Conservation (phyloP, 164 flowering plant genomes). For the Cinnamomum chago region DNA sequence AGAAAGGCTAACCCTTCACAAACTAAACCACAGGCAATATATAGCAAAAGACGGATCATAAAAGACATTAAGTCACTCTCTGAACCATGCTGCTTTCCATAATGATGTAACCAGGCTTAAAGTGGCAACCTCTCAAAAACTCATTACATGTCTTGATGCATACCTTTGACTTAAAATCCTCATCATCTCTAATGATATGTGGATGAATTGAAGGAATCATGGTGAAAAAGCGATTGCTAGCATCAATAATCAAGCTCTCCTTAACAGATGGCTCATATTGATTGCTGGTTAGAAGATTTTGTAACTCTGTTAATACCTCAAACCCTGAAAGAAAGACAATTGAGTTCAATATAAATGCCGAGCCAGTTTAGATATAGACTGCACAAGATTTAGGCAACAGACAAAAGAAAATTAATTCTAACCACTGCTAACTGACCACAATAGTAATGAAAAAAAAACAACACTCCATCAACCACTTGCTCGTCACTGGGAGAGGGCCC, state of each 20-base stretch:
- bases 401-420: neutral
- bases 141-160: neutral
- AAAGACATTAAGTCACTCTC: neutral
- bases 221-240: constrained; percentile 92
- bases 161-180: constrained; percentile 89
- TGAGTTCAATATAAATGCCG: neutral
- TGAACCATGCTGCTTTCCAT: neutral
- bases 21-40: too few relatives aligned
- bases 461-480: neutral
- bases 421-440: neutral
- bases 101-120: too few relatives aligned
- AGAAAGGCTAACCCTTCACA: too few relatives aligned
- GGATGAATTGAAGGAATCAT: constrained; percentile 96
- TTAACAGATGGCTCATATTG: constrained; percentile 42
- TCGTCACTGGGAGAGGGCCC: neutral
- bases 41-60: neutral
- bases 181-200: constrained; percentile 77
- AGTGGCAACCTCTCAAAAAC: neutral
- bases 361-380: neutral
- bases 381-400: neutral
- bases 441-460: neutral
- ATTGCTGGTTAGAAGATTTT: constrained; percentile 50
- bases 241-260: constrained; percentile 79
- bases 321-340: constrained; percentile 51
- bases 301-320: constrained; percentile 94